Base-by-base conservation (phyloP, 352 stramenopile species). In the Globisporangium ultimum region DNA sequence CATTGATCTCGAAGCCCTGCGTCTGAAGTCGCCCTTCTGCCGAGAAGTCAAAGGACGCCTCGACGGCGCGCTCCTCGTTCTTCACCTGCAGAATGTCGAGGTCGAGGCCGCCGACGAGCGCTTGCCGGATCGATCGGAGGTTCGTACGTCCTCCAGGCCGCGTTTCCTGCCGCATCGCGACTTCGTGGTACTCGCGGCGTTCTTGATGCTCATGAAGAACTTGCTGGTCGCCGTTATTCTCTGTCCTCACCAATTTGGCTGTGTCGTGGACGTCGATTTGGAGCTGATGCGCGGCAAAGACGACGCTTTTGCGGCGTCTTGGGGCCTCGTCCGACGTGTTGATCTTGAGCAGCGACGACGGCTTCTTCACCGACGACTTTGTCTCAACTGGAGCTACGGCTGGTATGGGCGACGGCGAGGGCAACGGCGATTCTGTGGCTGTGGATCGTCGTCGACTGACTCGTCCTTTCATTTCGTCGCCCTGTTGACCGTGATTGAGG, bases 1-100 rank as follows among this genome's bases (percentile, higher is more conserved):
- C 84, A 57, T 90, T 82, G 66, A 93, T 93, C 66, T 93, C 84
- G 49, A 93, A 93, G 46, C 84, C 84, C 63, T 93, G 84, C 2
- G 84, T 91, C 54, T 93, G 81, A 20, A 93, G 60, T 42, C 80
- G 57, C 2, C 84, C 84, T 32, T 84, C 82, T 0, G 81, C 82
- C 6, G 84, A 89, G 45, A 93, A 93, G 58, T 93, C 84, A 67
- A 91, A 93, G 0, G 81, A 91, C 8, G 81, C 80, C 21, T 76
- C 77, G 12, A 91, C 67, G 0, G 69, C 67, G 34, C 75, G 77
- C 40, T 82, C 76, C 34, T 90, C 80, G 47, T 73, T 76, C 58
- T 85, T 86, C 0, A 89, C 67, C 48, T 87, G 70, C 15, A 68
- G 47, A 56, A 89, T 87, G 61, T 91, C 77, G 47, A 93, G 58